Conservation (phyloP, 768 basidiomycete species). For the Pisolithus tinctorius region DNA sequence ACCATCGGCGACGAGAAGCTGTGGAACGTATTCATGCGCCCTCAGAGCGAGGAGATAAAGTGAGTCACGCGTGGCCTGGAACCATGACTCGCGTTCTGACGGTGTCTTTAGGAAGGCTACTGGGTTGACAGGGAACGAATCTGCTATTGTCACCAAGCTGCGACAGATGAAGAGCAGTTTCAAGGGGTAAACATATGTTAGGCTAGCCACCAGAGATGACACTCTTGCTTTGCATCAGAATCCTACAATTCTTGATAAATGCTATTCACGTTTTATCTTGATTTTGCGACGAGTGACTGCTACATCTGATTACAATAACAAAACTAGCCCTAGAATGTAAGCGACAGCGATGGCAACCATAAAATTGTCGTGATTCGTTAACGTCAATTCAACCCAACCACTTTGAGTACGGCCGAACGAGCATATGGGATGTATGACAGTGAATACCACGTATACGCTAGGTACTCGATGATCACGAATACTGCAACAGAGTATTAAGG, state of each 20-base stretch:
- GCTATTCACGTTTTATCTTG: no score
- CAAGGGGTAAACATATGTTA: constrained; percentile 43
- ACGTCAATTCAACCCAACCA: constrained; percentile 39
- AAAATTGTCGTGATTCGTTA: constrained; percentile 6
- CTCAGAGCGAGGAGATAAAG: constrained; percentile 57
- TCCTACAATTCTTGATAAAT: not conserved
- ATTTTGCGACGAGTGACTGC: no score
- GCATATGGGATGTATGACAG: constrained; percentile 91
- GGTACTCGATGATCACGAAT: constrained; percentile 86
- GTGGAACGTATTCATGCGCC: constrained; percentile 94
- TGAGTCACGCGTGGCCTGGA: constrained; percentile 28
- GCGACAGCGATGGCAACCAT: not conserved
- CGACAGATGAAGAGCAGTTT: constrained; percentile 83
- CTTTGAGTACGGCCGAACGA: constrained; percentile 60
- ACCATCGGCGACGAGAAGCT: constrained; percentile 91
- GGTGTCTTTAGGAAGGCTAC: constrained; percentile 41
- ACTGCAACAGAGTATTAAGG: constrained; percentile 35
- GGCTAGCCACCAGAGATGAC: not conserved
- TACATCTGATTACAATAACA: no score
- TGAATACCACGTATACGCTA: constrained; percentile 88
- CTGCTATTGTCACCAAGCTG: constrained; percentile 64
- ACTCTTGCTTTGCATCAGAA: not conserved
- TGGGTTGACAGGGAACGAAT: constrained; percentile 33
- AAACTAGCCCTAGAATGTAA: not conserved
- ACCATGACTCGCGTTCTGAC: not conserved